Conservation (phyloP, 495 filamentous ascomycete species). For the Geopyxis carbonaria region DNA sequence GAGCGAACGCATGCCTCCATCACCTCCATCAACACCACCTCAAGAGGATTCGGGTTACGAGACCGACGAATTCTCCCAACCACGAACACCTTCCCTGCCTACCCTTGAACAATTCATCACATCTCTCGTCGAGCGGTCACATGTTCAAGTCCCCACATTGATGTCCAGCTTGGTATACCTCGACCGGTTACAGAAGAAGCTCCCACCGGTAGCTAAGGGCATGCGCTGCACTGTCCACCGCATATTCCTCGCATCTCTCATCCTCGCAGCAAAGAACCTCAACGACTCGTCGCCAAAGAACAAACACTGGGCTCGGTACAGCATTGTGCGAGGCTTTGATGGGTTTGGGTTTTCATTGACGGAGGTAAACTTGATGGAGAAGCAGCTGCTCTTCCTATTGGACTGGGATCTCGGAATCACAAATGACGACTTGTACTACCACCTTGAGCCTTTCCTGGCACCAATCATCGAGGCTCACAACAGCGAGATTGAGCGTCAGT, state of each 20-base stretch:
- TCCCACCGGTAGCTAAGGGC: conserved; percentile 90
- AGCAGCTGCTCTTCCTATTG: conserved; percentile 81
- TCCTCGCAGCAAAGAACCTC: conserved; percentile 61
- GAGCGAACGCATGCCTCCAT: conserved; percentile 42
- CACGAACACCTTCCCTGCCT: conserved; percentile 41
- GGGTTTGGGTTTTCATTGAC: conserved; percentile 82
- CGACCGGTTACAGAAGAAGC: conserved; percentile 56
- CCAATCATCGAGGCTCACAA: conserved; percentile 46
- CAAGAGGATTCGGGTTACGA: conserved; percentile 28
- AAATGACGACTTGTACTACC: conserved; percentile 66
- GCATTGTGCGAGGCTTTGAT: conserved; percentile 52
- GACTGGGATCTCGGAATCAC: conserved; percentile 83
- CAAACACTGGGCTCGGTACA: conserved; percentile 98
- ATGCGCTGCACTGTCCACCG: conserved; percentile 91
- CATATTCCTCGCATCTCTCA: conserved; percentile 66
- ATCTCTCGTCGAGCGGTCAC: conserved; percentile 73
- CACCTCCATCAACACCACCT: conserved; percentile 49
- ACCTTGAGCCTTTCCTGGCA: conserved; percentile 73
- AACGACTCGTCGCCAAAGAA: conserved; percentile 96
- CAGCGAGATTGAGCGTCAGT: too few species aligned
- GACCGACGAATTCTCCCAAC: conserved; percentile 11
- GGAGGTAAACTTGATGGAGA: conserved; percentile 97
- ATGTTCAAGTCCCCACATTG: conserved; percentile 90
- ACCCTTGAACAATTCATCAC: conserved; percentile 80
- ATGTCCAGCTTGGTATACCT: conserved; percentile 96